Conservation (phyloP, 1,139 yeast species). For the Scheffersomyces segobiensis region DNA sequence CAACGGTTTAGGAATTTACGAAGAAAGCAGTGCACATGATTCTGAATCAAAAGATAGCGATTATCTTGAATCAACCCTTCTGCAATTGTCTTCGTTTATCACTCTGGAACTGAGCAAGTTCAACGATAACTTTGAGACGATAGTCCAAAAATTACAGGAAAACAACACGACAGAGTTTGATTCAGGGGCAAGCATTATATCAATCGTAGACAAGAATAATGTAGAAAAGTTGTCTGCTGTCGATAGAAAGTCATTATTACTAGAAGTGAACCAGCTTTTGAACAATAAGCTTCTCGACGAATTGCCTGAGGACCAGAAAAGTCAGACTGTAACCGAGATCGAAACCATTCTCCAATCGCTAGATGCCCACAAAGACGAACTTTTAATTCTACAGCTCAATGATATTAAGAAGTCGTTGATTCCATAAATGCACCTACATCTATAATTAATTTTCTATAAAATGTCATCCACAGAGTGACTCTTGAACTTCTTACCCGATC, state of each 20-base stretch:
- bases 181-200: constrained; percentile 24
- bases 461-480: constrained; percentile 70
- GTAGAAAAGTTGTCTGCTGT: constrained; percentile 9
- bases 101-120: constrained; percentile 23
- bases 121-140: constrained; percentile 29
- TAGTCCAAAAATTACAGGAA: constrained; percentile 21
- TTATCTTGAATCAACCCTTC: constrained; percentile 27
- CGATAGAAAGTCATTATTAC: constrained; percentile 14
- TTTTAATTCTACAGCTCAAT: constrained; percentile 25
- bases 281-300: neutral
- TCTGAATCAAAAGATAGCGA: constrained; percentile 11
- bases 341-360: constrained; percentile 15
- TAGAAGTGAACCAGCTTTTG: constrained; percentile 21
- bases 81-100: constrained; percentile 29
- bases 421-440: neutral
- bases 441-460: constrained; percentile 11
- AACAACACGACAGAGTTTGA: constrained; percentile 15
- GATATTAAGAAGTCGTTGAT: constrained; percentile 15
- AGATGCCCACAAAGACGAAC: constrained; percentile 20
- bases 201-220: constrained; percentile 12
- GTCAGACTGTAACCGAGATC: constrained; percentile 11
- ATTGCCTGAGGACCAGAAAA: constrained; percentile 5
- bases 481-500: constrained; percentile 86
- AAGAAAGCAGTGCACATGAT: constrained; percentile 1
- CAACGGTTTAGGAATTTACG: constrained; percentile 11